Base-by-base conservation (phyloP, 139 green algal species). In the Pedinophyceae sp. region DNA sequence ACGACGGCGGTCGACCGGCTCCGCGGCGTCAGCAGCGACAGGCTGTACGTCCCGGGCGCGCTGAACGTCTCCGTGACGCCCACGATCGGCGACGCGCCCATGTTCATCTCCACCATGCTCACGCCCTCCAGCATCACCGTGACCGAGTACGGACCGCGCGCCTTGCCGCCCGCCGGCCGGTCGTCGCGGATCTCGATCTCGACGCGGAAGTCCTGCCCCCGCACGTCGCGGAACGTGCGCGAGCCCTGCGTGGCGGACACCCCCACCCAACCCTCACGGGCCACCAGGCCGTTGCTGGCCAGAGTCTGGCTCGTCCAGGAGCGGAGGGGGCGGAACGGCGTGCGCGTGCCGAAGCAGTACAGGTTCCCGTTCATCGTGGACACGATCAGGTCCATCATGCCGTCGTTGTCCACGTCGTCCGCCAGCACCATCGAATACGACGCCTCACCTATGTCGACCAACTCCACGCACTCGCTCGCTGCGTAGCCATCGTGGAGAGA, bases 291-390 rank as follows among this genome's bases (percentile, higher is more conserved):
- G 57, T 84, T 85, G 34, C 61, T 61, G n/a, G 73, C 74, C n/a
- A 79, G 67, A 4, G 79, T 63, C 76, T 93, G 83, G 27, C 29
- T 16, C 17, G 48, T 16, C 48, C 57, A 64, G 52, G 52, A 34
- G 52, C 3, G 52, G 29, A 29, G 52, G n/a, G 18, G 27, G 13
- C 2, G 19, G 23, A 20, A 51, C 34, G 54, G n/a, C 38, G 18
- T 51, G 30, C 16, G 27, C 17, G 87, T 93, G 54, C 82, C 68
- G 20, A 95, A 82, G 30, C 59, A 57, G 60, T 94, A 94, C 6
- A 97, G 68, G 57, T 93, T 89, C 48, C 90, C 90, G 50, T 88
- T 94, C 85, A 94, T 94, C 50, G 90, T 95, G 27, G 85, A 61
- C 39, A 92, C 73, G 25, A 98, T 30, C 46, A 98, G 71, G 54